Base-by-base conservation (phyloP, 1,284 basidiomycete genomes). In the Xerocomus alliaceus region DNA sequence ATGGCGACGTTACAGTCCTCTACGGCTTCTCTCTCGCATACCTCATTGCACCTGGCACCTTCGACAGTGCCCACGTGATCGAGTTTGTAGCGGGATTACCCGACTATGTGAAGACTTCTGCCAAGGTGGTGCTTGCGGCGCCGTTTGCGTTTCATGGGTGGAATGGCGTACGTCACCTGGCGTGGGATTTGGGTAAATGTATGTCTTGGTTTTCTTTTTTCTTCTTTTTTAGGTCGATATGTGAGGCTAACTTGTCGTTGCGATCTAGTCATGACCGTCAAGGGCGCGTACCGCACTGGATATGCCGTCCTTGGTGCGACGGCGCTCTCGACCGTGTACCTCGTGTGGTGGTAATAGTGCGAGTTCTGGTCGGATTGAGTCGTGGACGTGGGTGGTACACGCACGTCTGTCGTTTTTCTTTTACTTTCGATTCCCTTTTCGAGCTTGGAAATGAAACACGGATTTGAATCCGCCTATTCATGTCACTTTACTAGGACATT, bases 111-210 rank as follows among this genome's bases (percentile, higher is more conserved):
- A 96, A 97, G 79, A 85, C 88, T 60, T 77, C 85, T 12, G 88
- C 84, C 63, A 97, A 97, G 79, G 78, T 86, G 49, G 70, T 92
- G 60, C 83, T 97, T 47, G 93, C 94, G 24, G 83, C 86, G 8
- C 93, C 95, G 2, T 95, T 96, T 76, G 87, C 92, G 34, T 98
- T 91, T 87, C 97, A 99, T 81, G 85, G 87, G 10, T 86, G 88
- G 77, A 98, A 98, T 78, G 97, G 97, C 8, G 64, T 98, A 54
- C 87, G 97, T 54, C 97, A 99, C 83, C 81, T 99, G 71, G 78
- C 81, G 29, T 99, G 97, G 97, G 97, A 99, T 78, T 79, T 85
- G 73, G 91, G 91, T 61, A 92, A 91, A 83, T 90, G 96, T 97
- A 71, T 76, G 95, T 85, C 28, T 13, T 0, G 5, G 7, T 35